Evolutionary conservation across 192 early-diverging fungal species (phyloP).

Genomic region (Spizellomyces punctatus): DNA sequence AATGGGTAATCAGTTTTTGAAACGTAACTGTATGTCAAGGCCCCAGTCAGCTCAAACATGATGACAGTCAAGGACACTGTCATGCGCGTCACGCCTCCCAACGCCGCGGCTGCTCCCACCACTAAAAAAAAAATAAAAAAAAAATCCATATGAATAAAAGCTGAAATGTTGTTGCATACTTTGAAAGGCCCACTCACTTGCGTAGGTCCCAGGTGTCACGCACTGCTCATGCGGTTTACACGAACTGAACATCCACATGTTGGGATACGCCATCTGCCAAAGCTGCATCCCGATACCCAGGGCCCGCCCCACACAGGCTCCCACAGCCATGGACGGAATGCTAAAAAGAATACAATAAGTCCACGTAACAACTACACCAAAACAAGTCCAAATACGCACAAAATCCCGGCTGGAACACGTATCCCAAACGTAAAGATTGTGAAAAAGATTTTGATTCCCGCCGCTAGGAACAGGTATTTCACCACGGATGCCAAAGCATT

Average conservation of each 20-base stretch:
- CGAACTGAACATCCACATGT: constrained; percentile 68
- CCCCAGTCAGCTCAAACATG: constrained; percentile 98
- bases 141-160: background rate
- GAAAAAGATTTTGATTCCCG: constrained; percentile 48
- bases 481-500: constrained; percentile 21
- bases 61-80: constrained; percentile 85
- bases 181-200: constrained; percentile 36
- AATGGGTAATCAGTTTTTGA: background rate
- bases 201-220: constrained; percentile 94
- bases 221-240: constrained; percentile 81
- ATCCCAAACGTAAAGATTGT: constrained; percentile 59
- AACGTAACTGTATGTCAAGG: constrained; percentile 76
- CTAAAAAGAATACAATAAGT: constrained; percentile 18
- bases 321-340: constrained; percentile 93
- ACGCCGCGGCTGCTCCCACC: constrained; percentile 87
- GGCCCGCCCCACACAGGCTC: constrained; percentile 87
- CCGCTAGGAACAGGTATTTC: constrained; percentile 41
- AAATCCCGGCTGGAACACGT: constrained; percentile 54
- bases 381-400: constrained; percentile 24
- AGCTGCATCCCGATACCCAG: constrained; percentile 81
- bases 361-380: constrained; percentile 44
- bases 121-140: constrained; percentile 38
- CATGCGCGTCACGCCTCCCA: constrained; percentile 86
- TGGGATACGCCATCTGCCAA: constrained; percentile 60
- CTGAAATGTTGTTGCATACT: background rate